Evolutionary conservation across 805 yeast genomes (phyloP).

Genomic region (Sungouiozyma intestinalis): DNA sequence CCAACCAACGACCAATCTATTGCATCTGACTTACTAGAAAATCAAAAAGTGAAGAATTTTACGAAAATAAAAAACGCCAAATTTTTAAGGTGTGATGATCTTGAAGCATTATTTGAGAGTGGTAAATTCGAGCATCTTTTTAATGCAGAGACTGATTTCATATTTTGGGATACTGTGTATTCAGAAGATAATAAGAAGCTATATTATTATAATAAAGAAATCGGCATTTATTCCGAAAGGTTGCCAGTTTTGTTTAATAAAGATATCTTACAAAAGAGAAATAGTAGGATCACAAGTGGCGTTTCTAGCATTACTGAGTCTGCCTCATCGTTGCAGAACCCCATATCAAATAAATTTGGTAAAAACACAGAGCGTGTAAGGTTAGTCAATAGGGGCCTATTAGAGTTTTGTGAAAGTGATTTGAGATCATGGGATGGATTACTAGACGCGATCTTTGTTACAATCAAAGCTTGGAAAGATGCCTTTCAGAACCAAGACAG

Average conservation of each 20-base stretch:
- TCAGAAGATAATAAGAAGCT: conserved; percentile 32
- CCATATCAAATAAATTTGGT: background rate
- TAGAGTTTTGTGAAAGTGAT: background rate
- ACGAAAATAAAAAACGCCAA: background rate
- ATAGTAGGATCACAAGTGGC: background rate
- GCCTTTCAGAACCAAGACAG: conserved; percentile 42
- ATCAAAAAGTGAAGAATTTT: background rate
- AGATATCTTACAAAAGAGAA: background rate
- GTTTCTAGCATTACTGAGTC: background rate
- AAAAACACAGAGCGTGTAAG: background rate
- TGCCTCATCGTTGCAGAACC: background rate
- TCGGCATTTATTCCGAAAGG: conserved; percentile 42
- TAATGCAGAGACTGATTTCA: background rate
- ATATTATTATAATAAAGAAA: conserved; percentile 48
- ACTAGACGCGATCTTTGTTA: conserved; percentile 36
- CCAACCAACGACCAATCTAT: background rate
- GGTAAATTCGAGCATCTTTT: conserved; percentile 1
- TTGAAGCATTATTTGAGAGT: conserved; percentile 1
- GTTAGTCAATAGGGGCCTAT: background rate
- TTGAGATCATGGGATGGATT: conserved; percentile 44
- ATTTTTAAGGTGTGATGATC: background rate
- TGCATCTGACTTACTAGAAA: background rate
- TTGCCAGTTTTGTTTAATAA: conserved; percentile 3
- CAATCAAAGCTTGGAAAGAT: conserved; percentile 38
- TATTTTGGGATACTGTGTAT: conserved; percentile 17